A percentile compares a stretch with the other conserved stretches of the same genome.
phyloP scores from a whole-genome alignment of 306 rosid species.

The Vigna reflexopilosa region DNA sequence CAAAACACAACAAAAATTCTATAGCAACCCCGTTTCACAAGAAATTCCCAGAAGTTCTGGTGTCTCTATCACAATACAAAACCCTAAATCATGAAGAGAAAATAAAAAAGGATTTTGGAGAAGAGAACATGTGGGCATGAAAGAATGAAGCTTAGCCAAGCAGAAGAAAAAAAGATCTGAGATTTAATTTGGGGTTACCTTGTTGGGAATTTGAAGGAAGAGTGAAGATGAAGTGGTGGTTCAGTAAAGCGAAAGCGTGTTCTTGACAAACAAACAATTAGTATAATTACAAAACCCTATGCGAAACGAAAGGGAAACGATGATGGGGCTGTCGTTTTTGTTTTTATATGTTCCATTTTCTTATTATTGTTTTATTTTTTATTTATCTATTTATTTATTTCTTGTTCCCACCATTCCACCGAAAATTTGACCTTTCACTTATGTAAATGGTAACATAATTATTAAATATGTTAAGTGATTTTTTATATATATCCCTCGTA shows the following conservation, averaged over 20 bases:
- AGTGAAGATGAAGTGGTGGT: constrained; percentile 24
- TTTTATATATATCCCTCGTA: too few relatives aligned
- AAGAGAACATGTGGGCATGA: not conserved
- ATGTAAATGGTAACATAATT: too few relatives aligned
- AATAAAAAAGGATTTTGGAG: not conserved
- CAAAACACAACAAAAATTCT: constrained; percentile 14
- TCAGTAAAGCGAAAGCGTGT: constrained; percentile 30
- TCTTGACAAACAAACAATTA: not conserved
- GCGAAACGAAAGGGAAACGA: not conserved
- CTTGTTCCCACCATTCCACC: not conserved
- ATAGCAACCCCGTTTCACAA: not conserved
- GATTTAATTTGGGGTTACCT: constrained; percentile 22
- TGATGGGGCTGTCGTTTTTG: not conserved
- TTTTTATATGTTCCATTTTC: not conserved
- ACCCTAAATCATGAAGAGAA: not conserved
- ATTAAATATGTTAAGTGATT: too few relatives aligned
- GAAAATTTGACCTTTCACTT: not conserved
- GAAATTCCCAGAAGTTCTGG: constrained; percentile 17
- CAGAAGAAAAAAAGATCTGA: constrained; percentile 6
- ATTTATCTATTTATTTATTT: not conserved
- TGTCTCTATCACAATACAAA: constrained; percentile 1
- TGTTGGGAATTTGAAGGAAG: constrained; percentile 18
- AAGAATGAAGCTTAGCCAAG: not conserved
- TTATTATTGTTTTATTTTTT: not conserved
- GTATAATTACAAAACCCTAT: constrained; percentile 29